Percentiles rank a stretch among this genome's conserved stretches.
These are phyloP conservation scores for Climacium dendroides DNA, from an alignment of 225 moss, liverwort and hornwort species.

Conservation along the genomic window DNA sequence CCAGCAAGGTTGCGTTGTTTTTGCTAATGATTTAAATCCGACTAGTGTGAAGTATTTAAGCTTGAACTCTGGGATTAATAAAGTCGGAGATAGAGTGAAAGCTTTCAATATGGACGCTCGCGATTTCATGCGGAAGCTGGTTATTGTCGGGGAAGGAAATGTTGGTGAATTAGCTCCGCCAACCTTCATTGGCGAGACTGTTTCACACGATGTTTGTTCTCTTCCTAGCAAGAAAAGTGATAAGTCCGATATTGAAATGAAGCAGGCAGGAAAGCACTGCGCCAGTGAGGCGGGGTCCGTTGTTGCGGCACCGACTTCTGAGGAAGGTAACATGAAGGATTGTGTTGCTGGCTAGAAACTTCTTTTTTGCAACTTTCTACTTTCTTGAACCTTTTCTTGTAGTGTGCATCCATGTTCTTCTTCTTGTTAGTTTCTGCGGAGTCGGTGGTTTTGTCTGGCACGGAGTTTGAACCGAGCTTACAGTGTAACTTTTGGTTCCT, in stretches of 20 bases:
- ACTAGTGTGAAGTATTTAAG: conserved; percentile 67
- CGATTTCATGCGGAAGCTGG: conserved; percentile 63
- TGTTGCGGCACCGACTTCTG: not conserved
- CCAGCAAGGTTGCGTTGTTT: conserved; percentile 68
- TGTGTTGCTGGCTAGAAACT: not conserved
- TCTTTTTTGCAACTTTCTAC: not conserved
- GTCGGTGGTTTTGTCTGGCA: not conserved
- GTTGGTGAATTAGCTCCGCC: not conserved
- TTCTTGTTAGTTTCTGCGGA: not conserved
- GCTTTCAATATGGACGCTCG: conserved; percentile 91
- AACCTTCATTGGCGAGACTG: not conserved
- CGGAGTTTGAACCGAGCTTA: not conserved
- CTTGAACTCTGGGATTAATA: conserved; percentile 66
- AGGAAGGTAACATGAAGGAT: not conserved
- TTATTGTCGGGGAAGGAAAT: conserved; percentile 4
- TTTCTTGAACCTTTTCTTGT: not conserved
- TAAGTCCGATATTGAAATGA: not conserved
- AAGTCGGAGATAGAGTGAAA: conserved; percentile 54
- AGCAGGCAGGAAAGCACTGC: not conserved
- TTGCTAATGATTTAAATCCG: conserved; percentile 93
- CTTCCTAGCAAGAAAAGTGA: not conserved
- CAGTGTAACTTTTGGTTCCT: not conserved
- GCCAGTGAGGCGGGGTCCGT: not conserved
- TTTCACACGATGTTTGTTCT: not conserved
- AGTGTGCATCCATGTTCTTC: not conserved